These are phyloP conservation scores for Lodderomyces jiufengensis DNA, from an alignment of 1,139 yeast species.

Conservation along the genomic window DNA sequence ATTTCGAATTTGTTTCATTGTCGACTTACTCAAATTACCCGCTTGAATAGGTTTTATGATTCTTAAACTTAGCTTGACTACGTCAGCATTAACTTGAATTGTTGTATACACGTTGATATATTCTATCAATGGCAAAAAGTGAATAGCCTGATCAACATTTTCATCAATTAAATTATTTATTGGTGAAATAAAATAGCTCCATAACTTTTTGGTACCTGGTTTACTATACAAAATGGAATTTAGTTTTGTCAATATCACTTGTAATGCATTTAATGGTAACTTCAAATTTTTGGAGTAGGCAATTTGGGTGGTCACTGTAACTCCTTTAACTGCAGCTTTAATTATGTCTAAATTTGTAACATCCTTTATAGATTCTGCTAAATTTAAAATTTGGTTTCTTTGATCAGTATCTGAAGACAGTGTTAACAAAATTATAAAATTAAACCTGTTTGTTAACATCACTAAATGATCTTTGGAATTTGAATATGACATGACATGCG, in stretches of 20 bases:
- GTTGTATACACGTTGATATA: neutral
- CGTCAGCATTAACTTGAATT: too few species aligned
- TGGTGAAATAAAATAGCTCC: slow-evolving; percentile 11
- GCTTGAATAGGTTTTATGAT: too few species aligned
- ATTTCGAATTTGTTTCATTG: too few species aligned
- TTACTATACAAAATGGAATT: slow-evolving; percentile 5
- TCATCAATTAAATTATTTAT: slow-evolving; percentile 2
- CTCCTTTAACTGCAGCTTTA: slow-evolving; percentile 9
- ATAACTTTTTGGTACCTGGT: slow-evolving; percentile 19
- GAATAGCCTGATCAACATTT: neutral
- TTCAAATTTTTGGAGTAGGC: slow-evolving; percentile 1
- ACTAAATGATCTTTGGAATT: slow-evolving; percentile 23
- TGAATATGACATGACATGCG: slow-evolving; percentile 33
- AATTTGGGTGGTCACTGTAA: neutral
- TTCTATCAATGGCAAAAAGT: neutral
- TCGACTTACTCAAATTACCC: too few species aligned
- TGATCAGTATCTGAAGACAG: slow-evolving; percentile 37
- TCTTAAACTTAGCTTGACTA: too few species aligned
- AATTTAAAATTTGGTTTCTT: slow-evolving; percentile 25
- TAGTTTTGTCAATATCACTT: neutral
- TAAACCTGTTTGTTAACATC: slow-evolving; percentile 38
- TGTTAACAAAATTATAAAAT: slow-evolving; percentile 31
- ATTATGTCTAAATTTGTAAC: slow-evolving; percentile 26
- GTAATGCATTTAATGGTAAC: slow-evolving; percentile 24
- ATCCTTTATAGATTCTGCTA: slow-evolving; percentile 22